These are phyloP conservation scores for Rubia yunnanensis DNA, from an alignment of 257 asterid genomes.

Conservation along the genomic window DNA sequence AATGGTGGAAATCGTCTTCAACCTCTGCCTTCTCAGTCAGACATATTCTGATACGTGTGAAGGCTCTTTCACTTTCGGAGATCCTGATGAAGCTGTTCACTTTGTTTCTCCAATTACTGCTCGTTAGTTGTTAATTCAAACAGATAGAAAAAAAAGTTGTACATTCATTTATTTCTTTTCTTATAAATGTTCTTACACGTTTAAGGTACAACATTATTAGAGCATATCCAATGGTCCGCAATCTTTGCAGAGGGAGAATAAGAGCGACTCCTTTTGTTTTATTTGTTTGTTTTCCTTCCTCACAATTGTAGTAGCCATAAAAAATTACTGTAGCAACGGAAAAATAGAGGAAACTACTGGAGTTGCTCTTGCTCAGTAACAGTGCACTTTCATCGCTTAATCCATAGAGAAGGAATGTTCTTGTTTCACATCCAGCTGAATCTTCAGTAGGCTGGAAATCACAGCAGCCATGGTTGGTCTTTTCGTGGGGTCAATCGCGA, in stretches of 20 bases:
- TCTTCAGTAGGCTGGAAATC: conserved; percentile 37
- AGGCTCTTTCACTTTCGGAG: conserved; percentile 33
- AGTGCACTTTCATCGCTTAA: background rate
- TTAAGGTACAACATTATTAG: background rate
- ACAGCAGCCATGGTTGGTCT: conserved; percentile 47
- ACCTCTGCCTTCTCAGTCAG: conserved; percentile 44
- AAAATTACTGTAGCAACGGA: too few species aligned
- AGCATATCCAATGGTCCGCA: too few species aligned
- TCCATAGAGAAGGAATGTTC: conserved; percentile 18
- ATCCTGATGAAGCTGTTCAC: conserved; percentile 37
- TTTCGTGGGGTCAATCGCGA: conserved; percentile 32
- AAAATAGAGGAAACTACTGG: too few species aligned
- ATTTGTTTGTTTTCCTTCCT: too few species aligned
- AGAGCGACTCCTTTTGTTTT: too few species aligned
- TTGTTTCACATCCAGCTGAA: conserved; percentile 41
- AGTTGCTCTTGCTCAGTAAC: too few species aligned
- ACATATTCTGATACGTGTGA: conserved; percentile 41
- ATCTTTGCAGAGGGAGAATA: too few species aligned
- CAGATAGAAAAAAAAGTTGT: background rate
- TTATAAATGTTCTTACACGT: background rate
- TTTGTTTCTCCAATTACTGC: conserved; percentile 40
- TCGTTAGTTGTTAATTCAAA: conserved; percentile 20
- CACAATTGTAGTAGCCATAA: too few species aligned
- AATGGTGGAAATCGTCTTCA: conserved; percentile 62
- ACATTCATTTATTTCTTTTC: background rate